Evolutionary conservation across 2,329 filamentous ascomycete species (phyloP), one percentile per base, ranked within the genome.

Genomic region (Cladosporium phlei): DNA sequence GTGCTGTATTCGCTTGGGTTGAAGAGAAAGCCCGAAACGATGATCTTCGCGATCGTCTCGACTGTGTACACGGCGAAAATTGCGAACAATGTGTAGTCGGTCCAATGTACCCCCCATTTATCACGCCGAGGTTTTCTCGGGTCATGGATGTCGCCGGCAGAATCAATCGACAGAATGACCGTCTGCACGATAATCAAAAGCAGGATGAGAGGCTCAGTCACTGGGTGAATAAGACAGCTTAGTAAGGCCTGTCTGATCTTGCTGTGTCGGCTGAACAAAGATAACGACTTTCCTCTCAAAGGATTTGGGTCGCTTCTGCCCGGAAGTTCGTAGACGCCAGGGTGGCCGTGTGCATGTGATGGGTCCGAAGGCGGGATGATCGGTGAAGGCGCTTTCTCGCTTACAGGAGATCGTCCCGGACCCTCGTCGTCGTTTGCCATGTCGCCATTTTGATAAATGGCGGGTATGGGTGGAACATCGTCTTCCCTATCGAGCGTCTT

Each of bases 1-100:
- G 89, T 94, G 66, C 88, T 95, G 66, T 96, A 96, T 62, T 96
- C 90, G 7, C 81, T 73, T 2, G 93, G 86, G 62, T 98, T 98
- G 55, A 95, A 73, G 24, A 98, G 75, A 57, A 98, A 86, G 0
- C 93, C 94, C 0, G 93, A 98, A 1, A 98, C 94, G 50, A 98
- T 84, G 32, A 90, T 83, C 46, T 90, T 85, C 51, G 87, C 82
- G 46, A 85, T 71, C 27, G 94, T 77, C 66, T 98, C 94, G 17
- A 94, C 60, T 0, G 90, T 95, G 64, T 97, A 98, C 39, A 98
- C 78, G 48, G 85, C 73, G 65, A 98, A 98, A 5, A 98, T 79
- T 2, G 68, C 81, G 34, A 97, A 75, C 48, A 97, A 79, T 19
- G 84, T 82, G 75, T 83, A 94, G 64, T 96, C 88, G 51, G 88